A percentile compares a stretch with the other conserved stretches of the same genome.
phyloP scores from a whole-genome alignment of 352 stramenopile species.

The Peronosclerospora sorghi region DNA sequence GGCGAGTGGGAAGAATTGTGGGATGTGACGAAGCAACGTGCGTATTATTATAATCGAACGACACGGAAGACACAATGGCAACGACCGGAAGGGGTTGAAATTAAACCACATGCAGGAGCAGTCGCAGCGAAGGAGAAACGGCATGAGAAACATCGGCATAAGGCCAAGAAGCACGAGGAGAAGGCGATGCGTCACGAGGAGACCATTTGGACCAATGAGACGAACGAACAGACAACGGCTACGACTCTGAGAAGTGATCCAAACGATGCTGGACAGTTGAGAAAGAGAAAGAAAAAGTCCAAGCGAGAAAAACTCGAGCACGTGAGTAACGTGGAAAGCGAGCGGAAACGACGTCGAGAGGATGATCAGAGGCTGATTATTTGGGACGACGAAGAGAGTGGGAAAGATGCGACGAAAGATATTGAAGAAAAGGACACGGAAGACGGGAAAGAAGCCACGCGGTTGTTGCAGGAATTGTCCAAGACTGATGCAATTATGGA shows the following conservation, averaged over 20 bases:
- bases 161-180: constrained; percentile 16
- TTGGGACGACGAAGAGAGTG: constrained; percentile 61
- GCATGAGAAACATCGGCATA: constrained; percentile 15
- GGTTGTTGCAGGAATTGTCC: constrained; percentile 51
- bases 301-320: constrained; percentile 22
- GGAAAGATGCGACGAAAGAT: constrained; percentile 9
- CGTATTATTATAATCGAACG: constrained; percentile 81
- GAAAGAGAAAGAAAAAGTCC: constrained; percentile 37
- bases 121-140: constrained; percentile 9
- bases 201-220: constrained; percentile 7
- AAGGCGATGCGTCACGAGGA: not conserved
- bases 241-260: not conserved
- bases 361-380: constrained; percentile 71
- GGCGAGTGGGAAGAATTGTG: constrained; percentile 78
- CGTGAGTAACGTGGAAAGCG: constrained; percentile 11
- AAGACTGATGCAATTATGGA: constrained; percentile 81
- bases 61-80: constrained; percentile 77
- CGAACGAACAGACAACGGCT: constrained; percentile 1
- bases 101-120: constrained; percentile 48
- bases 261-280: not conserved
- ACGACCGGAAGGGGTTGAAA: constrained; percentile 58
- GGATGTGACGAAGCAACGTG: constrained; percentile 76
- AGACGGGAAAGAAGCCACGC: constrained; percentile 64
- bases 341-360: constrained; percentile 32
- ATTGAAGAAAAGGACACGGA: constrained; percentile 60